These are phyloP conservation scores for Suillus lakei DNA, from an alignment of 768 basidiomycete genomes.

Conservation along the genomic window DNA sequence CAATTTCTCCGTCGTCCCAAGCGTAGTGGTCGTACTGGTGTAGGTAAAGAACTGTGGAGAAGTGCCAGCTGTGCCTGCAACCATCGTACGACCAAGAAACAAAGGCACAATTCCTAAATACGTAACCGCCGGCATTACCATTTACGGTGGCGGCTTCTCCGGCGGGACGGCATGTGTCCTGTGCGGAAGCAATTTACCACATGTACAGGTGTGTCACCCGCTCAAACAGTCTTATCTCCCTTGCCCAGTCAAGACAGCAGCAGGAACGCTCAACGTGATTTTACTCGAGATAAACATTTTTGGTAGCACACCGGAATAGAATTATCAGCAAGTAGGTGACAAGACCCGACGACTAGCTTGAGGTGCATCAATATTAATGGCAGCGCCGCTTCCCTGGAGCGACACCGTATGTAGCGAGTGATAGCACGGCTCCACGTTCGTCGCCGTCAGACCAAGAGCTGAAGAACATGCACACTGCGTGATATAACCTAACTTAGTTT, in stretches of 20 bases:
- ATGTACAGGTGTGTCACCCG: neutral
- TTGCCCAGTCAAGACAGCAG: neutral
- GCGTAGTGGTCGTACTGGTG: neutral
- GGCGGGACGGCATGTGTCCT: neutral
- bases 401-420: neutral
- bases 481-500: neutral
- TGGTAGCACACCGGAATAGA: neutral
- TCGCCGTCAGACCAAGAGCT: too few species aligned
- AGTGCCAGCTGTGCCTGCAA: neutral
- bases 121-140: neutral
- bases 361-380: neutral
- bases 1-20: neutral
- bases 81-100: neutral
- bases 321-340: neutral
- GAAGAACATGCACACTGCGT: neutral
- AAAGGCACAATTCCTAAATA: conserved; percentile 1
- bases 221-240: neutral
- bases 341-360: neutral
- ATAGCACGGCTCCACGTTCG: too few species aligned
- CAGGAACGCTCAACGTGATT: neutral
- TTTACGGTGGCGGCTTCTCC: neutral
- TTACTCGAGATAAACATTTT: neutral
- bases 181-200: neutral
- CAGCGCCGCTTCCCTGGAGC: neutral
- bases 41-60: conserved; percentile 2